Base-by-base conservation (phyloP, 1,139 yeast genomes). In the Petasospora rhodanensis region DNA sequence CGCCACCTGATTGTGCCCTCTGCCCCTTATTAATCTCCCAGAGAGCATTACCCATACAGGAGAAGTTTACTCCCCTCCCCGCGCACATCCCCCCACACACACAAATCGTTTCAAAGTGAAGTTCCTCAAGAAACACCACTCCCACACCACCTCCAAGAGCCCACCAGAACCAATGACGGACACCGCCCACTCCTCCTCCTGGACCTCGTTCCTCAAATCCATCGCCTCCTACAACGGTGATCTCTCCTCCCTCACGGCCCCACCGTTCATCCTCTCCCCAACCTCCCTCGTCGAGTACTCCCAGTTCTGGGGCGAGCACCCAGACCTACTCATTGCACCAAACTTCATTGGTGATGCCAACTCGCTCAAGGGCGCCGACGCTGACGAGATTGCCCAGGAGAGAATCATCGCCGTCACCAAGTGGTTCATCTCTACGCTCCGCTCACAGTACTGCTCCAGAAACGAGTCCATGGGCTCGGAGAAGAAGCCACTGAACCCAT, bases 211-310 rank as follows among this genome's bases (percentile, higher is more conserved):
- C 58, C 70, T 91, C 49, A 85, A 86, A 62, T 85, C 96, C 35
- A 77, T 91, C 51, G 94, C 96, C 24, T 77, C 94, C 11, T 91
- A 85, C 62, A 87, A 89, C 49, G 98, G 98, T 25, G 98, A 91
- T 57, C 66, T 91, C 47, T 84, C 96, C 13, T 79, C 95, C 2
- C 66, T 91, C 54, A 87, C 98, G 2, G 98, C 98, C 3, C 98
- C 98, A 18, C 96, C 98, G n/a, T 91, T 91, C 62, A 91, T 91
- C 49, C 69, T 91, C 43, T 85, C 96, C 8, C 89, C 96, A 17
- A 81, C 84, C 7, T 89, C 97, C 4, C 69, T 86, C 50, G 76
- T 78, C 18, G 98, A 91, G 62, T 91, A 84, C 61, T 82, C 96
- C 13, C 91, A 85, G 58, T 91, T 86, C 57, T 82, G 93, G 94